These are phyloP conservation scores for Aspergillus intermedius DNA, from an alignment of 2,329 filamentous ascomycete species.

Conservation along the genomic window DNA sequence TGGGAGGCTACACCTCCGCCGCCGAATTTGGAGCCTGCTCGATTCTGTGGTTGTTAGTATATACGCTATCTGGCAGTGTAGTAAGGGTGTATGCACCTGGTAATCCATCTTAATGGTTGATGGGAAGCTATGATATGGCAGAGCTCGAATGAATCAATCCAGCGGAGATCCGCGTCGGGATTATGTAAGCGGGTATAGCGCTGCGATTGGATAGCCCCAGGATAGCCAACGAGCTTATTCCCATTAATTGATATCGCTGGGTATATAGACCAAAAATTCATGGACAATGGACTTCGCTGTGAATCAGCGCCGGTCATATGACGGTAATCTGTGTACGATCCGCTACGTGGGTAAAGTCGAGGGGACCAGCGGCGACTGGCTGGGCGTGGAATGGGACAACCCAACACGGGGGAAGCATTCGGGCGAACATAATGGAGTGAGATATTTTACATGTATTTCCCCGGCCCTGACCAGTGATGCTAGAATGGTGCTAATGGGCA, in stretches of 20 bases:
- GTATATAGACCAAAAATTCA: background rate
- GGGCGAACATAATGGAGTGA: constrained; percentile 69
- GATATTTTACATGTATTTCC: constrained; percentile 71
- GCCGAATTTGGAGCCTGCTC: constrained; percentile 94
- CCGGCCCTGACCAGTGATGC: background rate
- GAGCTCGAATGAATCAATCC: background rate
- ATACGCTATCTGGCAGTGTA: background rate
- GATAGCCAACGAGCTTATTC: background rate
- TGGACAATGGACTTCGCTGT: constrained; percentile 34
- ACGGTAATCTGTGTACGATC: constrained; percentile 71
- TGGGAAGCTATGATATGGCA: constrained; percentile 3
- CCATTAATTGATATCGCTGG: background rate
- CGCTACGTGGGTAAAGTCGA: constrained; percentile 72
- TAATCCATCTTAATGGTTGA: constrained; percentile 41
- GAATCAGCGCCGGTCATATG: constrained; percentile 75
- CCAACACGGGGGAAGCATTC: constrained; percentile 79
- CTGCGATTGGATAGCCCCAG: too few species aligned
- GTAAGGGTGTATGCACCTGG: constrained; percentile 32
- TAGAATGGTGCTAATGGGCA: constrained; percentile 8
- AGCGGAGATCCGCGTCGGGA: constrained; percentile 1
- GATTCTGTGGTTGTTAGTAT: constrained; percentile 56
- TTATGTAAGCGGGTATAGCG: constrained; percentile 20
- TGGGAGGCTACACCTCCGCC: constrained; percentile 93
- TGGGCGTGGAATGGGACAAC: constrained; percentile 97
- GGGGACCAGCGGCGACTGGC: constrained; percentile 72